Percentiles rank a stretch among this genome's conserved stretches.
phyloP scores from a whole-genome alignment of 257 asterid species.

The Asclepias syriaca region DNA sequence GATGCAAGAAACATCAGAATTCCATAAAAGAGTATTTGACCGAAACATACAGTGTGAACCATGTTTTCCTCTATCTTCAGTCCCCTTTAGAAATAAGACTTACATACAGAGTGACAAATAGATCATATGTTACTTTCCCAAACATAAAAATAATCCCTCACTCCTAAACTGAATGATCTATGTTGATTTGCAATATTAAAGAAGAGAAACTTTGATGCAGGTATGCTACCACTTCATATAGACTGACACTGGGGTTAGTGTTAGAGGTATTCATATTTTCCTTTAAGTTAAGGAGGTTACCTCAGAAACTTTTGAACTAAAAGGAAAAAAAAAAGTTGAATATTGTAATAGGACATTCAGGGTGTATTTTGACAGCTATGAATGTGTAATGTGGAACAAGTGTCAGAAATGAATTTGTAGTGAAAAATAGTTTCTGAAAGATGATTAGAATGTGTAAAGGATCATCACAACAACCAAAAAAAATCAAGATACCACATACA shows the following conservation, averaged over 20 bases:
- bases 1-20: not conserved
- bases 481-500: not conserved
- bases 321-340: not conserved
- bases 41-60: not conserved
- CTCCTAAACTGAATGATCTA: not conserved
- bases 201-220: not conserved
- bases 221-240: not conserved
- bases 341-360: not conserved
- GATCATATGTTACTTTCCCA: not conserved
- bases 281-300: not conserved
- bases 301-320: not conserved
- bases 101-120: not conserved
- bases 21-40: not conserved
- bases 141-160: not conserved
- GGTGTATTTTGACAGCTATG: not conserved
- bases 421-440: too few species aligned
- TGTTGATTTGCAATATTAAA: not conserved
- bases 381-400: too few species aligned
- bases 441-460: not conserved
- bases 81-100: not conserved
- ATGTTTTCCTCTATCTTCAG: not conserved
- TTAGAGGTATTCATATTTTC: not conserved
- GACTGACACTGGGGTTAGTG: not conserved
- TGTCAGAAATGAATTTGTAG: too few species aligned
- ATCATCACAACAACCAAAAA: not conserved